Conservation (phyloP, 192 early-diverging fungal species). For the Coemansia sp. region DNA sequence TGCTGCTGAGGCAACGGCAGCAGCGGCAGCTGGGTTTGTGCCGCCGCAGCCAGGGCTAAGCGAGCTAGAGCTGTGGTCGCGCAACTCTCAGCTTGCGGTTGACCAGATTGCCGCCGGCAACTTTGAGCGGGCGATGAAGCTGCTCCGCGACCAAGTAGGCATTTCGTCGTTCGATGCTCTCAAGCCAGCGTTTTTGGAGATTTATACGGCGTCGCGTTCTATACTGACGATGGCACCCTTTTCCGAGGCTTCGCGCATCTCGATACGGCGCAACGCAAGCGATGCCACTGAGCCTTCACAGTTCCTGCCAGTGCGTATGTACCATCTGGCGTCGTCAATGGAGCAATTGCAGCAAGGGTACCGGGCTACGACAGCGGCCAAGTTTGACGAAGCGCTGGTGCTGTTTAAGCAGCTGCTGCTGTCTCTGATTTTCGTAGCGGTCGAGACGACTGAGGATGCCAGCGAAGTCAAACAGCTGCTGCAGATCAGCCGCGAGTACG, state of each 20-base stretch:
- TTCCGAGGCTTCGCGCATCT: slow-evolving; percentile 63
- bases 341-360: slow-evolving; percentile 86
- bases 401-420: slow-evolving; percentile 81
- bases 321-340: slow-evolving; percentile 48
- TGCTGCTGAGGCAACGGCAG: slow-evolving; percentile 58
- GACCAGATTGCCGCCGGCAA: slow-evolving; percentile 96
- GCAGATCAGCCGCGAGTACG: slow-evolving; percentile 85
- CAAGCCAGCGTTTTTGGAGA: slow-evolving; percentile 83
- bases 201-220: slow-evolving; percentile 77
- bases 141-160: slow-evolving; percentile 91
- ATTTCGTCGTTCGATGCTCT: slow-evolving; percentile 91
- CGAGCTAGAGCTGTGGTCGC: slow-evolving; percentile 76
- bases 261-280: slow-evolving; percentile 68
- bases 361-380: slow-evolving; percentile 74
- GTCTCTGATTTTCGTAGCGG: slow-evolving; percentile 76
- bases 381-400: slow-evolving; percentile 77
- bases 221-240: slow-evolving; percentile 65
- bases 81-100: slow-evolving; percentile 83
- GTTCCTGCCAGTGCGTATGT: slow-evolving; percentile 41
- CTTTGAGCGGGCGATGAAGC: slow-evolving; percentile 94
- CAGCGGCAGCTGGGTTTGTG: slow-evolving; percentile 61
- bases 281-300: slow-evolving; percentile 56
- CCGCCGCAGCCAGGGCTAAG: slow-evolving; percentile 75
- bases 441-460: slow-evolving; percentile 64
- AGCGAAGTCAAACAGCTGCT: slow-evolving; percentile 83